phyloP scores from a whole-genome alignment of 768 basidiomycete species.

The Serpula lacrymans region DNA sequence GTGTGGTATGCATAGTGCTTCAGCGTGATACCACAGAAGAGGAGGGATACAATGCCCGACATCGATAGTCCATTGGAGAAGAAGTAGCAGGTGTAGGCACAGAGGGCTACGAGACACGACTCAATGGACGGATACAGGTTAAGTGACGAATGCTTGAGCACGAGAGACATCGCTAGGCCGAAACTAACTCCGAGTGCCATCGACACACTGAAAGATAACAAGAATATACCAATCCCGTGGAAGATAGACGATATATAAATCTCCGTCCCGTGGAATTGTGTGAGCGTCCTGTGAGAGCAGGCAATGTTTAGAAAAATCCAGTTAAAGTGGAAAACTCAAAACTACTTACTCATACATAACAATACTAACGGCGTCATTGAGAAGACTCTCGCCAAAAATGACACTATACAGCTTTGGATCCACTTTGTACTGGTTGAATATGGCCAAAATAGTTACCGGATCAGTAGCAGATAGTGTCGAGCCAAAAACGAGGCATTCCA shows the following conservation, averaged over 20 bases:
- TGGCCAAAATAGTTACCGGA: slow-evolving; percentile 95
- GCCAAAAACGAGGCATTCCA: slow-evolving; percentile 96
- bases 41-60: slow-evolving; percentile 95
- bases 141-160: slow-evolving; percentile 92
- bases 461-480: slow-evolving; percentile 97
- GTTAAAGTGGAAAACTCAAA: background rate
- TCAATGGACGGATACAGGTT: slow-evolving; percentile 89
- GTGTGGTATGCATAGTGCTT: slow-evolving; percentile 99
- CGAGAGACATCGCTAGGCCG: slow-evolving; percentile 85
- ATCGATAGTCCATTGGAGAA: slow-evolving; percentile 95
- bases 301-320: slow-evolving; percentile 2
- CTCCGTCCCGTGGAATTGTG: slow-evolving; percentile 87
- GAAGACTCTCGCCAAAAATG: slow-evolving; percentile 94
- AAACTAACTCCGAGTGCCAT: slow-evolving; percentile 93
- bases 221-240: slow-evolving; percentile 96
- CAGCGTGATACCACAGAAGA: slow-evolving; percentile 98
- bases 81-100: slow-evolving; percentile 97
- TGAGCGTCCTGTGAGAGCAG: slow-evolving; percentile 63
- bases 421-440: slow-evolving; percentile 98
- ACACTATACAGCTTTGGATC: slow-evolving; percentile 96
- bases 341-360: slow-evolving; percentile 97
- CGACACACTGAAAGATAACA: slow-evolving; percentile 91
- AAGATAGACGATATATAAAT: slow-evolving; percentile 86
- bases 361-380: slow-evolving; percentile 99
- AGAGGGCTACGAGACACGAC: slow-evolving; percentile 91